Base-by-base conservation (phyloP, 441 rosid genomes). In the Biscutella laevigata region DNA sequence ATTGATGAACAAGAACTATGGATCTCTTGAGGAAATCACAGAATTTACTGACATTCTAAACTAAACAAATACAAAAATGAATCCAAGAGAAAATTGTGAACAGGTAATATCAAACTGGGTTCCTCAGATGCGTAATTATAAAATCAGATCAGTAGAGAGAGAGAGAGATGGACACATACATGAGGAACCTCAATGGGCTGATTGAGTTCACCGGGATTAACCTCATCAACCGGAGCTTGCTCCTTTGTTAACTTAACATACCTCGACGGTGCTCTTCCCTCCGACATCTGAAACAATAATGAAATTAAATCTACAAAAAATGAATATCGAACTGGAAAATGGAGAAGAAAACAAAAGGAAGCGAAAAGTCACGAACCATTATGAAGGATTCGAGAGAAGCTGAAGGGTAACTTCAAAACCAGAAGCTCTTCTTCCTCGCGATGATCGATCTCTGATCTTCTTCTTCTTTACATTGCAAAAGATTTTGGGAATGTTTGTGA, bases 161-260 rank as follows among this genome's bases (percentile, higher is more conserved):
- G 1, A 22, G 17, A 40, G 59, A 33, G 11, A 59, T n/a, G n/a
- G n/a, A n/a, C n/a, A n/a, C 33, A 10, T 16, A 83, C 86, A 74
- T 83, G 90, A 59, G 84, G 82, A 69, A 80, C 84, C 16, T 78
- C 75, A 44, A 81, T 72, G 2, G 88, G 88, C 64, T 72, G 88
- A 71, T 78, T 81, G 54, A 81, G 84, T 69, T 83, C 90, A 3
- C 90, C 90, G 26, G 90, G 86, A 71, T 47, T 77, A 53, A 83
- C 77, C 29, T 83, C 86, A 40, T 80, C 82, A 33, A 70, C 44
- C 4, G 90, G 84, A 25, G 64, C 76, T 59, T 80, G 90, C 6
- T 77, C 90, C 57, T 83, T 80, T 2, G 61, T 78, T 56, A 83
- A 48, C 71, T 83, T 83, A 37, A 83, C 90, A 53, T 83, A 80